These are phyloP conservation scores for Rosa chinensis DNA, from an alignment of 306 rosid genomes.

Conservation along the genomic window DNA sequence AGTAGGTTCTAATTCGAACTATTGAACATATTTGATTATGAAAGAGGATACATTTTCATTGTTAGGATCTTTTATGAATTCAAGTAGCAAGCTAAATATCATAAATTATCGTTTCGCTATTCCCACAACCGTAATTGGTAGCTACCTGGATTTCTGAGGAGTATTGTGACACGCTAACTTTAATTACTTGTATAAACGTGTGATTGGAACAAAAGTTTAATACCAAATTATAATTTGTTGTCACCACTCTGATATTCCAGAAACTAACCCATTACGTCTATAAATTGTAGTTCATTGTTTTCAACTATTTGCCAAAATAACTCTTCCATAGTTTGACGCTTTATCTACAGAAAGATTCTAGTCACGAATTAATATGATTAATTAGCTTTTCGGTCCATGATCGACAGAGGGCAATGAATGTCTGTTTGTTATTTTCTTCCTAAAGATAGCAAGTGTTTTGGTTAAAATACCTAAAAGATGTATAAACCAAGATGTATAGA, in stretches of 20 bases:
- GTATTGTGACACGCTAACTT: slow-evolving; percentile 19
- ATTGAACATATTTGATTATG: background rate
- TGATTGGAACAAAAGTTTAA: background rate
- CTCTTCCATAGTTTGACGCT: background rate
- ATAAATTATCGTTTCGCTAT: slow-evolving; percentile 2
- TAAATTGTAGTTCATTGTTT: background rate
- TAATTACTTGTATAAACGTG: background rate
- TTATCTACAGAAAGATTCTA: background rate
- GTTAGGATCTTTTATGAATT: background rate
- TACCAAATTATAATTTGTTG: background rate
- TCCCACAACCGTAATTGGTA: background rate
- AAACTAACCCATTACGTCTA: background rate
- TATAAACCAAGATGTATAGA: too few relatives aligned
- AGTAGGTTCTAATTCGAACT: background rate
- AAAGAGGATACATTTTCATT: background rate
- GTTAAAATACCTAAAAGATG: too few relatives aligned
- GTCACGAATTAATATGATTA: background rate
- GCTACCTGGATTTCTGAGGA: slow-evolving; percentile 15
- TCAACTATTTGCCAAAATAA: too few relatives aligned
- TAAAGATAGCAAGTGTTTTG: too few relatives aligned
- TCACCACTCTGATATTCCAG: background rate
- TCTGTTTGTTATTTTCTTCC: too few relatives aligned
- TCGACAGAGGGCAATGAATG: too few relatives aligned
- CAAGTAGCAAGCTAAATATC: background rate
- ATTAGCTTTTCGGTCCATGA: too few relatives aligned